A percentile compares a stretch with the other conserved stretches of the same genome.
Conservation (phyloP, 352 stramenopile species). For the Globisporangium polare region DNA sequence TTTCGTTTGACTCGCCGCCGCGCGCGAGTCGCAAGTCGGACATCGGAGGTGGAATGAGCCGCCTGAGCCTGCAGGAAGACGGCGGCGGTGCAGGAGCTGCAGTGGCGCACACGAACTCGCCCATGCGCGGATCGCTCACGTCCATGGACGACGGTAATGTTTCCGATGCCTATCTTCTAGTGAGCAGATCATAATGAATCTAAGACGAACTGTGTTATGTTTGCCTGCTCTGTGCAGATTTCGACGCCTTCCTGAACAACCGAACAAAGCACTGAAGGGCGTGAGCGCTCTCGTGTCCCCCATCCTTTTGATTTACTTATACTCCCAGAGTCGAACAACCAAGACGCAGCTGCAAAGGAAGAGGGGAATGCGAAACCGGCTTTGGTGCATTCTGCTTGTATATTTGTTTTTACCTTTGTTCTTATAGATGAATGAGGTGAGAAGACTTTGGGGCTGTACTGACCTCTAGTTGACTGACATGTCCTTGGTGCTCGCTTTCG, state of each 20-base stretch:
- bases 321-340: neutral
- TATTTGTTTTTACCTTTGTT: neutral
- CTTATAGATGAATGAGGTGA: neutral
- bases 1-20: conserved; percentile 59
- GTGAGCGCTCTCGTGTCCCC: neutral
- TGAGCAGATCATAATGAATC: neutral
- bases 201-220: neutral
- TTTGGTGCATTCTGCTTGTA: neutral
- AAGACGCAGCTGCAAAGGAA: neutral
- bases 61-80: conserved; percentile 27
- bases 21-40: conserved; percentile 22
- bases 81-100: neutral
- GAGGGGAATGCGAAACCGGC: neutral
- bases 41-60: conserved; percentile 20
- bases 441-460: neutral
- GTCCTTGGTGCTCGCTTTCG: conserved; percentile 71
- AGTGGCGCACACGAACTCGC: conserved; percentile 7
- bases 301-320: conserved; percentile 15
- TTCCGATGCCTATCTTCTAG: neutral
- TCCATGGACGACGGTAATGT: conserved; percentile 42
- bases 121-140: conserved; percentile 22
- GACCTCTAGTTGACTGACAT: conserved; percentile 48
- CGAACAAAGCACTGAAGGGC: conserved; percentile 19
- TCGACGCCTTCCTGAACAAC: conserved; percentile 44
- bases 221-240: conserved; percentile 23